These are phyloP conservation scores for Podaxis sp. DNA, from an alignment of 768 basidiomycete species.

Conservation along the genomic window DNA sequence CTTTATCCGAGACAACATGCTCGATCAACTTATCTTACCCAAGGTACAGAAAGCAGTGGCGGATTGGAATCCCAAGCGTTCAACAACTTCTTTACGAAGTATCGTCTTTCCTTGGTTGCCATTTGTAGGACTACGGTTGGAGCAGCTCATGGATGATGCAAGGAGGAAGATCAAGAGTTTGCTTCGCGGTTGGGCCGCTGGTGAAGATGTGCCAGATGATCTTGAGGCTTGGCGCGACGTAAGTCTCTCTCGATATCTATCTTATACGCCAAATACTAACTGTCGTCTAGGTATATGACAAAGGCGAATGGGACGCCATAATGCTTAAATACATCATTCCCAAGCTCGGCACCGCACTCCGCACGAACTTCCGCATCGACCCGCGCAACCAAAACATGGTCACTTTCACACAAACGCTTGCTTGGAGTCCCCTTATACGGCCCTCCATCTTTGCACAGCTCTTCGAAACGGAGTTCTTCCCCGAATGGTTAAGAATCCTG, in stretches of 20 bases:
- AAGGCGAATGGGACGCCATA: slow-evolving; percentile 86
- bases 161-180: slow-evolving; percentile 79
- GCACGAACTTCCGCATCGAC: slow-evolving; percentile 86
- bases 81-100: slow-evolving; percentile 58
- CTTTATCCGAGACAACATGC: slow-evolving; percentile 91
- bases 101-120: slow-evolving; percentile 97
- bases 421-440: slow-evolving; percentile 74
- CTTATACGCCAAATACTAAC: not conserved
- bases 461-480: slow-evolving; percentile 90
- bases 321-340: slow-evolving; percentile 90
- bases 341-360: slow-evolving; percentile 77
- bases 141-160: slow-evolving; percentile 83
- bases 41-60: slow-evolving; percentile 83
- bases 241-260: slow-evolving; percentile 20
- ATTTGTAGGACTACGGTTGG: slow-evolving; percentile 75
- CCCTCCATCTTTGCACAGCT: slow-evolving; percentile 77
- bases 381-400: slow-evolving; percentile 87
- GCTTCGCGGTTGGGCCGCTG: slow-evolving; percentile 68
- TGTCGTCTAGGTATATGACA: slow-evolving; percentile 59
- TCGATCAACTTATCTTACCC: slow-evolving; percentile 93
- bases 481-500: slow-evolving; percentile 91
- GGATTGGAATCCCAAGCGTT: slow-evolving; percentile 72
- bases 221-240: slow-evolving; percentile 80
- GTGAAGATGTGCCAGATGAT: slow-evolving; percentile 74
- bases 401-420: slow-evolving; percentile 70